phyloP scores from a whole-genome alignment of 345 rosid genomes.

The Dimocarpus longan region DNA sequence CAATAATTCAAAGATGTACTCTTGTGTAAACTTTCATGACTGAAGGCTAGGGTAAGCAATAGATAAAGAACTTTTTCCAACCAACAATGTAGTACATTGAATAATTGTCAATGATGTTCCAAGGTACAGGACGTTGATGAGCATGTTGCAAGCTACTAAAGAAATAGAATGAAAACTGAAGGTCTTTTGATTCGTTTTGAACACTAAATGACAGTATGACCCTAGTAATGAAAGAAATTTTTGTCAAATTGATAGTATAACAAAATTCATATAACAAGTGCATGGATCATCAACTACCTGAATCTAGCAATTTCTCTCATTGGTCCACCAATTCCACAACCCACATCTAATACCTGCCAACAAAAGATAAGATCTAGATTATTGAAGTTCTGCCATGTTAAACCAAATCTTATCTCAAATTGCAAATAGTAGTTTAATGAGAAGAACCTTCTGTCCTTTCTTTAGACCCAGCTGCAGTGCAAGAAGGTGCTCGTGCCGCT shows the following conservation, averaged over 20 bases:
- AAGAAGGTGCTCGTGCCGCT: slow-evolving; percentile 93
- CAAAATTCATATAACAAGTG: background rate
- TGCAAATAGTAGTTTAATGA: background rate
- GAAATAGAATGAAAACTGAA: too few relatives aligned
- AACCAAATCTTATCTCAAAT: background rate
- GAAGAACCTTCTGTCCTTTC: slow-evolving; percentile 82
- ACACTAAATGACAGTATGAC: background rate
- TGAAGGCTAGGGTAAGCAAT: too few relatives aligned
- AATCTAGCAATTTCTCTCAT: slow-evolving; percentile 91
- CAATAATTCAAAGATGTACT: too few relatives aligned
- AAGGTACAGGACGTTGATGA: too few relatives aligned
- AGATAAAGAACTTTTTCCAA: too few relatives aligned
- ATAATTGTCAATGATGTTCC: too few relatives aligned
- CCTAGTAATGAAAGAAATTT: background rate
- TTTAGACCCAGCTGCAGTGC: slow-evolving; percentile 88
- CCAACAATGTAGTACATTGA: too few relatives aligned
- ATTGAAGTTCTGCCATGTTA: background rate
- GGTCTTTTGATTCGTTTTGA: too few relatives aligned
- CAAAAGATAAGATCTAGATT: background rate
- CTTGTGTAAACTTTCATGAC: too few relatives aligned
- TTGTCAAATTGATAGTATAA: background rate
- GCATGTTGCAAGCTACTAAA: too few relatives aligned
- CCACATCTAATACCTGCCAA: slow-evolving; percentile 88
- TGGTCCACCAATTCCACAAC: slow-evolving; percentile 99
- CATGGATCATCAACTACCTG: slow-evolving; percentile 49